Conservation (phyloP, 768 basidiomycete genomes). For the Tricholoma sp. region DNA sequence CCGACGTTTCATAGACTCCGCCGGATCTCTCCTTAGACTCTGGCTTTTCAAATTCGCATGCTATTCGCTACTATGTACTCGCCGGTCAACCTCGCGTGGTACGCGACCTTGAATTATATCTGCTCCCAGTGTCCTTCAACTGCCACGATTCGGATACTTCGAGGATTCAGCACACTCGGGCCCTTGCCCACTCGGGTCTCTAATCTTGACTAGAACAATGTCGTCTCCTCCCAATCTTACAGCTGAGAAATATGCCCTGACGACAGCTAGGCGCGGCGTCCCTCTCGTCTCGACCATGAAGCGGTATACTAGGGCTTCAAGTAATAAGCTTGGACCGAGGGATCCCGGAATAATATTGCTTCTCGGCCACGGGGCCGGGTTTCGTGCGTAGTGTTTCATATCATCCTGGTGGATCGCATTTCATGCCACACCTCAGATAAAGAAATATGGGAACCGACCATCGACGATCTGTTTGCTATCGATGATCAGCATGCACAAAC, state of each 20-base stretch:
- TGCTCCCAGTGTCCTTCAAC: no score
- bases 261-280: conserved; percentile 22
- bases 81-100: no score
- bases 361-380: conserved; percentile 25
- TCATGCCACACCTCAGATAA: conserved; percentile 21
- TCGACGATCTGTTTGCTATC: conserved; percentile 25
- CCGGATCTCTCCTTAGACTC: no score
- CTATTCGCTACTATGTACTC: no score
- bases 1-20: no score
- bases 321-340: neutral
- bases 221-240: neutral
- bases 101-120: no score
- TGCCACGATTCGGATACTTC: no score
- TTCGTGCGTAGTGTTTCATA: conserved; percentile 16
- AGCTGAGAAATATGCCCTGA: conserved; percentile 24
- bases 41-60: no score
- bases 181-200: neutral
- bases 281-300: conserved; percentile 23
- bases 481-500: conserved; percentile 11
- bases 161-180: no score
- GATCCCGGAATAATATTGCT: conserved; percentile 19
- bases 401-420: neutral
- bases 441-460: conserved; percentile 35
- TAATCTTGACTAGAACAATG: neutral
- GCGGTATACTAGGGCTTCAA: conserved; percentile 17